These are phyloP conservation scores for Boletus holoroseus DNA, from an alignment of 1,284 basidiomycete species.

Conservation along the genomic window DNA sequence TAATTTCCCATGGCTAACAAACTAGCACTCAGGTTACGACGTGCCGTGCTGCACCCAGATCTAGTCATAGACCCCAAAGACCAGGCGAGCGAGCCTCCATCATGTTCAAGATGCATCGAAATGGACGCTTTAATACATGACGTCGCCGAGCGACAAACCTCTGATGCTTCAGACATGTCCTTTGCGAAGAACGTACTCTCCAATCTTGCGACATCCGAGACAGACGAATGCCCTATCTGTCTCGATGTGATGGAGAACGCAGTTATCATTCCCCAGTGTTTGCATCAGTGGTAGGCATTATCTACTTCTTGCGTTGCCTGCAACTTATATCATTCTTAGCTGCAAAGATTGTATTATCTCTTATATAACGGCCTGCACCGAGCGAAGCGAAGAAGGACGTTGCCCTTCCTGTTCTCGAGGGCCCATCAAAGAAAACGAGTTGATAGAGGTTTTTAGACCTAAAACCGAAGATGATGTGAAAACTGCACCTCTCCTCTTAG, in stretches of 20 bases:
- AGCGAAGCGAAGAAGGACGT: constrained; percentile 59
- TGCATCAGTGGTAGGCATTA: constrained; percentile 63
- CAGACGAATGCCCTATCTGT: constrained; percentile 77
- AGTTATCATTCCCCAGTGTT: constrained; percentile 71
- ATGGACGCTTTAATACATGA: constrained; percentile 61
- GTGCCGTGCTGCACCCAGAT: constrained; percentile 80
- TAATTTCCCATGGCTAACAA: not conserved
- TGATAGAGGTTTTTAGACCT: constrained; percentile 58
- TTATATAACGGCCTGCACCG: constrained; percentile 59
- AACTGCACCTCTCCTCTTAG: not conserved
- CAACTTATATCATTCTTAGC: constrained; percentile 35
- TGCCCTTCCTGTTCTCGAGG: constrained; percentile 68
- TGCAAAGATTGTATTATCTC: constrained; percentile 81
- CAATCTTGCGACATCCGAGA: constrained; percentile 42
- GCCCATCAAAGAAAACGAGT: constrained; percentile 63
- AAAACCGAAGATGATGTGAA: constrained; percentile 24
- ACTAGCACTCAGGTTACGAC: constrained; percentile 55
- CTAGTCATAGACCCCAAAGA: constrained; percentile 58
- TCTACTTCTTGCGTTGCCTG: not conserved
- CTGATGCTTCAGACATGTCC: constrained; percentile 35
- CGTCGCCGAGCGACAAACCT: constrained; percentile 45
- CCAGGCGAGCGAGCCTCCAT: constrained; percentile 38
- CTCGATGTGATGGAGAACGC: constrained; percentile 67
- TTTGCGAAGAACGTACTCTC: constrained; percentile 66
- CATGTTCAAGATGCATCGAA: constrained; percentile 39